These are phyloP conservation scores for Monotropa hypopitys DNA, from an alignment of 179 eudicot species.

Conservation along the genomic window DNA sequence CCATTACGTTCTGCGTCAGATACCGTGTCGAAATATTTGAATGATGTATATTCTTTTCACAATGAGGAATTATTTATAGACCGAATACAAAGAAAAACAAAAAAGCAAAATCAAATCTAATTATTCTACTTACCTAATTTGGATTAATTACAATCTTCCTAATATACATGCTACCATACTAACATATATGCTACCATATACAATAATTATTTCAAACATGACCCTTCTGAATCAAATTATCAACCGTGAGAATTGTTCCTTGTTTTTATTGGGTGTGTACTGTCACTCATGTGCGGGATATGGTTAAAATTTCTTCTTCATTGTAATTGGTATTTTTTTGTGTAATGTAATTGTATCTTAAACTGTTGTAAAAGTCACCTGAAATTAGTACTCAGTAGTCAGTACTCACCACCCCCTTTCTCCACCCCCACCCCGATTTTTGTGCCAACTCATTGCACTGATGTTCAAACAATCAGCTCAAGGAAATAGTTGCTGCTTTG, in stretches of 20 bases:
- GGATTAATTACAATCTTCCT: too few species aligned
- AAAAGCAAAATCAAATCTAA: too few species aligned
- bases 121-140: too few species aligned
- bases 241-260: background rate
- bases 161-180: too few species aligned
- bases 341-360: background rate
- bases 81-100: too few species aligned
- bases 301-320: background rate
- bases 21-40: too few species aligned
- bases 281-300: background rate
- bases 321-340: background rate
- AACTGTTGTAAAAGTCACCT: background rate
- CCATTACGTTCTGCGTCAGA: too few species aligned
- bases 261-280: background rate
- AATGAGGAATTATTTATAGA: too few species aligned
- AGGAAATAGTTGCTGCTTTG: slow-evolving; percentile 56
- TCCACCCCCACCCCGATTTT: slow-evolving; percentile 1
- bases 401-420: background rate
- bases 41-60: too few species aligned
- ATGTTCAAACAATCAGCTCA: slow-evolving; percentile 39
- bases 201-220: too few species aligned
- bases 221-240: background rate
- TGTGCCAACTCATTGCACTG: slow-evolving; percentile 13
- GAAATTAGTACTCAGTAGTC: background rate
- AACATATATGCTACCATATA: too few species aligned